Conservation (phyloP, 2,329 filamentous ascomycete species). For the Bipolaris gigantea region DNA sequence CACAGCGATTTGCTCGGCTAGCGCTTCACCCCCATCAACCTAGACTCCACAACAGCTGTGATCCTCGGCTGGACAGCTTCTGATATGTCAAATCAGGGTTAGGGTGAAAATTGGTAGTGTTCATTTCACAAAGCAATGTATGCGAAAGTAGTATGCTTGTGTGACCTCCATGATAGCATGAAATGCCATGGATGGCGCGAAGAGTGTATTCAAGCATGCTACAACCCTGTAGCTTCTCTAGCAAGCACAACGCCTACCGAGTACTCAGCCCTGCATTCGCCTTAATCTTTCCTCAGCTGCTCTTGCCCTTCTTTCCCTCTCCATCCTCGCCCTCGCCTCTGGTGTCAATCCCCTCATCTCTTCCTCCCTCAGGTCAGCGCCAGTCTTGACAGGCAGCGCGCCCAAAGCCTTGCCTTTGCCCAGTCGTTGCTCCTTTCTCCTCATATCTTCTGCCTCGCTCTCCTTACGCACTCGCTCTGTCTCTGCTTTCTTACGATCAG, state of each 20-base stretch:
- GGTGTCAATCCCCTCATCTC: slow-evolving; percentile 82
- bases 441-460: slow-evolving; percentile 53
- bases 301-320: slow-evolving; percentile 84
- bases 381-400: slow-evolving; percentile 66
- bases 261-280: slow-evolving; percentile 43
- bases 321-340: slow-evolving; percentile 81
- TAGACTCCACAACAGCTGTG: too few relatives aligned
- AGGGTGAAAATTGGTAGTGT: background rate
- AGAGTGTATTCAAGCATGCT: background rate
- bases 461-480: slow-evolving; percentile 69
- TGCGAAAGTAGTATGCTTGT: background rate
- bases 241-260: background rate
- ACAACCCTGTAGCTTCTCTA: background rate
- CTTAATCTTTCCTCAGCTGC: slow-evolving; percentile 87
- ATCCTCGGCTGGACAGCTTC: too few relatives aligned
- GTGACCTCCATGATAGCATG: background rate
- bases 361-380: slow-evolving; percentile 79
- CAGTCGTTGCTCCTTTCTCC: slow-evolving; percentile 54
- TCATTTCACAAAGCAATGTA: background rate
- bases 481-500: slow-evolving; percentile 70
- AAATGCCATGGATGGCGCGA: background rate
- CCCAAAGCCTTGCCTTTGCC: slow-evolving; percentile 58
- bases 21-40: too few relatives aligned
- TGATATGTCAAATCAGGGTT: too few relatives aligned
- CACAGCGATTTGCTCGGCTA: too few relatives aligned